Base-by-base conservation (phyloP, 805 yeast genomes). In the Sugiyamaella americana region DNA sequence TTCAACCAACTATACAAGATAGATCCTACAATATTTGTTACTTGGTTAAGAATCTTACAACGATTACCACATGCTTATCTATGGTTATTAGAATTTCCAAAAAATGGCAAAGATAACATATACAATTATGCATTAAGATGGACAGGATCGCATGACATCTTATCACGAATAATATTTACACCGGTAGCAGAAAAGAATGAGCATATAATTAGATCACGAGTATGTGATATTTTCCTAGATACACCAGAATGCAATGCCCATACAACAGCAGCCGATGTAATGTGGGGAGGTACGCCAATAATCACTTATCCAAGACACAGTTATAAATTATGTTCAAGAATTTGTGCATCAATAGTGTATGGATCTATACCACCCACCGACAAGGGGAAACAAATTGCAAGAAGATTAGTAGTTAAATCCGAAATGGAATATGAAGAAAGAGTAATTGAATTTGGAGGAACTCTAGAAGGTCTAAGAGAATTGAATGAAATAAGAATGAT, bases 171-270 rank as follows among this genome's bases (percentile, higher is more conserved):
- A 5, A 26, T 63, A 5, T 62, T 63, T 40, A 63, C 67, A 3
- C 59, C 63, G 2, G 65, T 63, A 20, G 65, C 66, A 0, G 60
- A 48, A 13, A 63, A 63, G 47, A 60, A 59, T 29, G 50, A 47
- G 22, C 67, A 63, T 44, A 49, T 63, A 11, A 40, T 58, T 18
- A 48, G 67, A 24, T 58, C 62, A n/a, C 46, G 66, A 5, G 58
- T 56, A 3, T 58, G 63, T 13, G 67, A 63, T 42, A 13, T 63
- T 22, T 56, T 62, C 29, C 48, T 63, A 3, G 67, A 63, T 39
- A 62, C 67, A 3, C 66, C 66, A 3, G 67, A 63, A 39, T 63
- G 67, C 45, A 63, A 61, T 44, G 67, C 64, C 29, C 67, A 63
- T 41, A 63, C 67, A 16, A 63, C 67, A 2, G 64, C 67, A 17